These are phyloP conservation scores for Astragalus membranaceus DNA, from an alignment of 306 rosid species.

Conservation along the genomic window DNA sequence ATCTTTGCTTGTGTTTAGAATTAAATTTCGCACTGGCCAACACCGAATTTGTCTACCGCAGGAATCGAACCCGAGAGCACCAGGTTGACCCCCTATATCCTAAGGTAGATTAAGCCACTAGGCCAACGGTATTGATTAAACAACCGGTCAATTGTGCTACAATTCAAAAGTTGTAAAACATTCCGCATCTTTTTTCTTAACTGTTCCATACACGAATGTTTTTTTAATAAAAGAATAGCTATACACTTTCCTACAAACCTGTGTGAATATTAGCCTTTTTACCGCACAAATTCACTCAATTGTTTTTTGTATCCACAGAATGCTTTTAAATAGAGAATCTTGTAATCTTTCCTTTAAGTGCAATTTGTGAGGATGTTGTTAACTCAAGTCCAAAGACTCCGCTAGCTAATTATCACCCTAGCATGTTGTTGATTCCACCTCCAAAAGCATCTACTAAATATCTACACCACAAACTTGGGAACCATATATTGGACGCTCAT, in stretches of 20 bases:
- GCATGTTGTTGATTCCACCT: constrained; percentile 25
- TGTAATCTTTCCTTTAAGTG: constrained; percentile 21
- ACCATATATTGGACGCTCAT: not conserved
- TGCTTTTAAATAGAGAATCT: constrained; percentile 24
- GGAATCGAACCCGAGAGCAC: too few species aligned
- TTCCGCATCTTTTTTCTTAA: not conserved
- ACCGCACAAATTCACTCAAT: constrained; percentile 12
- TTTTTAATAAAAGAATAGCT: not conserved
- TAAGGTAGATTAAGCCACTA: too few species aligned
- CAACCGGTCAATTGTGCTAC: too few species aligned
- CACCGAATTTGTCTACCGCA: too few species aligned
- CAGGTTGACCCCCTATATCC: too few species aligned
- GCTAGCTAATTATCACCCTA: constrained; percentile 14
- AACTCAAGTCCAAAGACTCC: constrained; percentile 15
- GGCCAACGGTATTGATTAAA: too few species aligned
- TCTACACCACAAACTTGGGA: constrained; percentile 16
- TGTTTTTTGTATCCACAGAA: constrained; percentile 17
- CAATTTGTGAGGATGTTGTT: constrained; percentile 40
- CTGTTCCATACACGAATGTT: not conserved
- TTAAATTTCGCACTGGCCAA: too few species aligned
- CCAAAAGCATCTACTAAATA: constrained; percentile 10
- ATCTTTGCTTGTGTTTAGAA: too few species aligned
- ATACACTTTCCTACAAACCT: not conserved
- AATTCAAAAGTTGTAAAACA: not conserved
- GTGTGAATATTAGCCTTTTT: constrained; percentile 1